Evolutionary conservation across 176 grass and related monocot species (phyloP), one percentile per base, ranked within the genome.

Genomic region (Avena atlantica): DNA sequence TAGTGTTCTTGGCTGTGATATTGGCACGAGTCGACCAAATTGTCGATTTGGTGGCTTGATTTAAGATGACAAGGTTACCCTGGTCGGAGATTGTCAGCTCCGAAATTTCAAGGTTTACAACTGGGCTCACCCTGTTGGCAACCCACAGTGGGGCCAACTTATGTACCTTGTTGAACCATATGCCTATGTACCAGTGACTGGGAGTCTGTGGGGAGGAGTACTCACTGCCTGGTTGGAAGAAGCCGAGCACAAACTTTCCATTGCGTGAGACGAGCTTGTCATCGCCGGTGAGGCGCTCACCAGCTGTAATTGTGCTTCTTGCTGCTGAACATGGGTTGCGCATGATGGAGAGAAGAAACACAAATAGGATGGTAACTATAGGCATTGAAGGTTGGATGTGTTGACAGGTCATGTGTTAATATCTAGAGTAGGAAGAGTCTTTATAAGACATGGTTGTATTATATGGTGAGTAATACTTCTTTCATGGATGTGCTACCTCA

Each of bases 11-110:
- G 58, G 58, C 16, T 25, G 6, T 69, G 21, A 59, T 48, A 31
- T 13, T 86, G 14, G 88, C 76, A 73, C 13, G 37, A 12, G 89
- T 91, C 9, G 84, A 91, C 92, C 92, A 94, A 65, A 91, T 62
- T 53, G 24, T 17, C 9, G 16, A 79, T 52, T 62, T 53, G 8
- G 44, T 67, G 85, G 24, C 85, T 72, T 90, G 62, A 24, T 90
- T 83, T 37, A 78, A 16, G 25, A 93, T 79, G 55, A 83, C 78
- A 56, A 89, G 83, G 78, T 86, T 93, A 19, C 89, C 89, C 14
- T 91, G 13, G 3, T 56, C 15, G 27, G 47, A 72, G 56, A 91
- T 87, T 15, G 44, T 76, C 8, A 94, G 87, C 78, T 87, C 68
- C 12, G 57, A 51, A 10, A 58, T 69, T 8, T 5, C 37, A 57